Conservation (phyloP, 108 stramenopile species). For the Nitzschia sp. region DNA sequence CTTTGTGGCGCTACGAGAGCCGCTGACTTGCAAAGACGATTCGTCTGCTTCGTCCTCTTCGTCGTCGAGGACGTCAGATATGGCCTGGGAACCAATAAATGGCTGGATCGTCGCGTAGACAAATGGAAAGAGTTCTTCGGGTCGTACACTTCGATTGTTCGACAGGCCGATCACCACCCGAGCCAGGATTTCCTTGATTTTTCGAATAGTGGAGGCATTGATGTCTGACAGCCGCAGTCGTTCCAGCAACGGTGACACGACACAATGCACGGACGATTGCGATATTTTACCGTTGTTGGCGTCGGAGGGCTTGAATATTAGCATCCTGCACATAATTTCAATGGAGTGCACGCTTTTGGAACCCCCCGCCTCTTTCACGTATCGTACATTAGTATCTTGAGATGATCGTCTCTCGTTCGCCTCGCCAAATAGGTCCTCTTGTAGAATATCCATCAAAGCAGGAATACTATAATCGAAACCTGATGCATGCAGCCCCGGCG, state of each 20-base stretch:
- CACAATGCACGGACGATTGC: constrained; percentile 62
- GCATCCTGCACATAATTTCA: constrained; percentile 68
- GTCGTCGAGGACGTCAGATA: constrained; percentile 32
- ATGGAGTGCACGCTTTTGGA: constrained; percentile 78
- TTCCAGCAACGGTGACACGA: constrained; percentile 77
- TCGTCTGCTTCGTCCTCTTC: constrained; percentile 46
- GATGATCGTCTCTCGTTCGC: constrained; percentile 84
- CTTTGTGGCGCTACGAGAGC: constrained; percentile 13
- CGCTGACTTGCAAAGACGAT: constrained; percentile 58
- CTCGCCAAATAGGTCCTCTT: constrained; percentile 84
- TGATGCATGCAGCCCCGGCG: neutral
- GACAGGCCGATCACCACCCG: constrained; percentile 88
- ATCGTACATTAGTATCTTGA: constrained; percentile 63
- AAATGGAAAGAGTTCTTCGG: constrained; percentile 73
- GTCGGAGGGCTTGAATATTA: constrained; percentile 67
- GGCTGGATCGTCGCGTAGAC: constrained; percentile 80
- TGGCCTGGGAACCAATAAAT: constrained; percentile 37
- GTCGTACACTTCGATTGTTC: constrained; percentile 80
- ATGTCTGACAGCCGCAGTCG: constrained; percentile 59
- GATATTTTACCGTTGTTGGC: constrained; percentile 17
- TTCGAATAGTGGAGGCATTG: constrained; percentile 50
- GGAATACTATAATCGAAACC: constrained; percentile 63
- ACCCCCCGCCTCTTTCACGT: constrained; percentile 88
- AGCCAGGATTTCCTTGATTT: constrained; percentile 81
- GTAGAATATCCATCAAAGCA: constrained; percentile 82